phyloP scores from a whole-genome alignment of 2,329 filamentous ascomycete species.

The Colletotrichum somersetense region DNA sequence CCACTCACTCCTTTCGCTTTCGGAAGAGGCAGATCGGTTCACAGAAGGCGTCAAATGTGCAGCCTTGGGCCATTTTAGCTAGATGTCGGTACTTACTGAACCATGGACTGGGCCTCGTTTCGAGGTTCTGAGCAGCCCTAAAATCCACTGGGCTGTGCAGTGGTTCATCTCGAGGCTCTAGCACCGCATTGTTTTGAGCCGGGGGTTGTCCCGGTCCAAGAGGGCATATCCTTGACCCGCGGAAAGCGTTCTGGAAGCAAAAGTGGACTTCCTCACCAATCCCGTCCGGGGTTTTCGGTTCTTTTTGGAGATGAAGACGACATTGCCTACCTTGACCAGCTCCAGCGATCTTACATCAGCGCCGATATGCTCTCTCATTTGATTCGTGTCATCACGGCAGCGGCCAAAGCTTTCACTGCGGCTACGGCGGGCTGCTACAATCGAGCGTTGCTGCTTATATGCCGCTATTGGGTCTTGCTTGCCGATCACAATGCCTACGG shows the following conservation, averaged over 20 bases:
- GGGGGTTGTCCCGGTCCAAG: not conserved
- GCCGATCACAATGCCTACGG: constrained; percentile 33
- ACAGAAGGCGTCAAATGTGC: not conserved
- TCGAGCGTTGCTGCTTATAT: not conserved
- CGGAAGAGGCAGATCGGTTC: not conserved
- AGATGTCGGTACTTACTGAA: constrained; percentile 10
- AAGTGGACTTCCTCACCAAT: not conserved
- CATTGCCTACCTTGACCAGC: not conserved
- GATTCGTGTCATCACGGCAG: constrained; percentile 2
- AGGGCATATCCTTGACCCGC: not conserved
- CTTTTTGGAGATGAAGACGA: not conserved
- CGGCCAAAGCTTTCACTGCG: constrained; percentile 2
- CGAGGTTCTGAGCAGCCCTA: not conserved
- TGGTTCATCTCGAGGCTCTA: not conserved
- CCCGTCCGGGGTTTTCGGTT: not conserved
- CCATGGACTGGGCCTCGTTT: not conserved
- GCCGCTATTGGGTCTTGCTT: not conserved
- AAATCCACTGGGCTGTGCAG: not conserved
- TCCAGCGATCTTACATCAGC: constrained; percentile 12
- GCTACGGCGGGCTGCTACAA: constrained; percentile 14
- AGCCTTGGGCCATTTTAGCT: constrained; percentile 11
- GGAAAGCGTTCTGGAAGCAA: constrained; percentile 8
- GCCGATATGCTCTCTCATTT: not conserved
- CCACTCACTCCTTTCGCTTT: not conserved
- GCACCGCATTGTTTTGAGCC: not conserved